phyloP scores from a whole-genome alignment of 805 yeast genomes.

The Komagataella ulmi region DNA sequence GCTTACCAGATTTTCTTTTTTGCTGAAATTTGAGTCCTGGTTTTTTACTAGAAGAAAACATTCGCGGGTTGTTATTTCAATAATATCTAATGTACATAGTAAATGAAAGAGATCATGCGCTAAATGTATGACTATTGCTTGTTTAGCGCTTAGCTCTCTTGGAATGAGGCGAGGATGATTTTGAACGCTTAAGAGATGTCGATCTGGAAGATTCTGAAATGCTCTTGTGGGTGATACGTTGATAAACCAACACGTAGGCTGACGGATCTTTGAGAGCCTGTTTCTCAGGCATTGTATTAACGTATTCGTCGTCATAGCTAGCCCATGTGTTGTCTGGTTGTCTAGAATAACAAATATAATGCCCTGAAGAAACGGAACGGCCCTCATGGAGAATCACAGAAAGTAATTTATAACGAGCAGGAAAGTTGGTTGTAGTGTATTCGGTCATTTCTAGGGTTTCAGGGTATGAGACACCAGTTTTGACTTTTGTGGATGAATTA shows the following conservation, averaged over 20 bases:
- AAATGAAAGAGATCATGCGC: not conserved
- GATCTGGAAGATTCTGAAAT: not conserved
- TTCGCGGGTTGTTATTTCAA: not conserved
- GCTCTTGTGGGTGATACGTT: constrained; percentile 53
- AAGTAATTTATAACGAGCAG: constrained; percentile 56
- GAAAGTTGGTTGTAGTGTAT: constrained; percentile 32
- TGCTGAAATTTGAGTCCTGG: not conserved
- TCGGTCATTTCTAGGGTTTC: constrained; percentile 60
- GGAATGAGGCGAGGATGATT: not conserved
- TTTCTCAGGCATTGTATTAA: constrained; percentile 57
- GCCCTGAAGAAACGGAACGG: constrained; percentile 84
- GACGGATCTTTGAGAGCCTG: constrained; percentile 72
- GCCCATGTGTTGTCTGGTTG: constrained; percentile 93
- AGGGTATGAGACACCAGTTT: constrained; percentile 75
- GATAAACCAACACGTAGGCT: constrained; percentile 83
- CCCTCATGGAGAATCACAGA: constrained; percentile 93
- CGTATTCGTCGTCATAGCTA: constrained; percentile 86
- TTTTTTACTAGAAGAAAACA: not conserved
- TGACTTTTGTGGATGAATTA: constrained; percentile 63
- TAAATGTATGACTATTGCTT: not conserved
- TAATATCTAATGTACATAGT: not conserved
- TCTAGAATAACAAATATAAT: constrained; percentile 79
- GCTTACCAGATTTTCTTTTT: not conserved
- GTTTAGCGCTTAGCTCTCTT: not conserved
- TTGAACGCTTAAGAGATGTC: not conserved